Evolutionary conservation across 495 filamentous ascomycete genomes (phyloP).

Genomic region (Neurospora sp.): DNA sequence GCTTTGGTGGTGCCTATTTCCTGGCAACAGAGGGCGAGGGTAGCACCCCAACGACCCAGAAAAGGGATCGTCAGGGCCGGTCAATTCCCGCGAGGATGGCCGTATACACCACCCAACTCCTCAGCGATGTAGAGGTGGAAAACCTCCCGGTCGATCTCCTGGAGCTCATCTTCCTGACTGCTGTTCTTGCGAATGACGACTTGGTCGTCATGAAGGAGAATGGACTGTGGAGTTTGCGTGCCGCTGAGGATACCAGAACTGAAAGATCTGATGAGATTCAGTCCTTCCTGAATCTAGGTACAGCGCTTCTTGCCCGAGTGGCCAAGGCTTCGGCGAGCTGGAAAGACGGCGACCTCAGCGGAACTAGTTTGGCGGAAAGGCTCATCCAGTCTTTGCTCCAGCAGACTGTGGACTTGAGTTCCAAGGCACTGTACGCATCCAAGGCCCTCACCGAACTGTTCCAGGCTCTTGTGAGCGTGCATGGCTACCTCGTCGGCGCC

Average conservation of each 20-base stretch:
- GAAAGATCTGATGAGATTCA: constrained; percentile 38
- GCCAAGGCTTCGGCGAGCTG: constrained; percentile 22
- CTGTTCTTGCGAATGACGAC: constrained; percentile 34
- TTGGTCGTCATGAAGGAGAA: constrained; percentile 22
- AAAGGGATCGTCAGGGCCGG: constrained; percentile 54
- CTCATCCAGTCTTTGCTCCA: constrained; percentile 28
- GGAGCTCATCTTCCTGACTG: constrained; percentile 29
- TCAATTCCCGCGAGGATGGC: constrained; percentile 67
- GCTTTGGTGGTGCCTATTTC: constrained; percentile 59
- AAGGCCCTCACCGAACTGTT: constrained; percentile 35
- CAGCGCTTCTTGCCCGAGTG: constrained; percentile 41
- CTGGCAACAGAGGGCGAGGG: constrained; percentile 36
- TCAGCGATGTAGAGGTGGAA: constrained; percentile 27
- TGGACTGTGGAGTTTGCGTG: constrained; percentile 25
- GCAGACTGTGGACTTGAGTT: constrained; percentile 19
- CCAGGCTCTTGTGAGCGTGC: constrained; percentile 23
- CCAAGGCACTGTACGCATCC: constrained; percentile 38
- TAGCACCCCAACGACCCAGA: constrained; percentile 12
- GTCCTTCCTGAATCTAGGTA: constrained; percentile 48
- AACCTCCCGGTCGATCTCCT: constrained; percentile 28
- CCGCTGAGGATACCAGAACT: constrained; percentile 33
- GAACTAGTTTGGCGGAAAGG: constrained; percentile 19
- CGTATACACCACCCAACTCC: constrained; percentile 48
- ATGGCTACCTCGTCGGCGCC: constrained; percentile 21
- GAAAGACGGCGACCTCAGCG: constrained; percentile 18